Base-by-base conservation (phyloP, 2,329 filamentous ascomycete genomes). In the Xylaria digitata region DNA sequence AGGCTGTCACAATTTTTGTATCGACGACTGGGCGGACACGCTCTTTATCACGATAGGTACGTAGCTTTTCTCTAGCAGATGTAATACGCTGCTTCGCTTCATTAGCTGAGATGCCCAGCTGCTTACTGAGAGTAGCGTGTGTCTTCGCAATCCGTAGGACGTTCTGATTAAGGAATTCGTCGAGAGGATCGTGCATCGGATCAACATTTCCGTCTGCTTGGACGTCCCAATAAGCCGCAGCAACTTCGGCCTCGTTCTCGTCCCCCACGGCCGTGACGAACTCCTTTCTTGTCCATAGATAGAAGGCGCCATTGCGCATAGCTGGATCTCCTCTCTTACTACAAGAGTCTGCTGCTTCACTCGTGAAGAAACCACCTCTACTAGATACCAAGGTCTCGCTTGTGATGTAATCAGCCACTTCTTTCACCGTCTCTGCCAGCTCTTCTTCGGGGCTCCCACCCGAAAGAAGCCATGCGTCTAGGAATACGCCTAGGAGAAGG, bases 81-180 rank as follows among this genome's bases (percentile, higher is more conserved):
- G 86, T 84, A 61, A 97, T 86, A 42, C 92, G 89, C 45, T 85
- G 83, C 48, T 86, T 83, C 1, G 95, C 87, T 67, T 94, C 90
- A 0, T 89, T 85, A 63, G 90, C 87, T 0, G 90, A 85, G 15
- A 95, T 83, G 1, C 89, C 90, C 73, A 97, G 92, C 72, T 96
- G 90, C 63, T 87, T 87, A 15, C 91, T 90, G 7, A 99, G 83
- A 53, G 91, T 88, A 21, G 86, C 84, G 0, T 89, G 85, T 0
- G 90, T 91, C 67, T 86, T 89, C 42, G 87, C 87, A 30, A 97
- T 85, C 43, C 89, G 88, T 1, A 97, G 81, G 5, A 97, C 94
- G 75, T 98, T 99, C 77, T 97, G 93, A 74, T 95, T 94, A 75
- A 97, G 90, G 67, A 98, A 95, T 75, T 98, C 95, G 76, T 98